phyloP scores from a whole-genome alignment of 768 basidiomycete species.

The Macrolepiota albuminosa region DNA sequence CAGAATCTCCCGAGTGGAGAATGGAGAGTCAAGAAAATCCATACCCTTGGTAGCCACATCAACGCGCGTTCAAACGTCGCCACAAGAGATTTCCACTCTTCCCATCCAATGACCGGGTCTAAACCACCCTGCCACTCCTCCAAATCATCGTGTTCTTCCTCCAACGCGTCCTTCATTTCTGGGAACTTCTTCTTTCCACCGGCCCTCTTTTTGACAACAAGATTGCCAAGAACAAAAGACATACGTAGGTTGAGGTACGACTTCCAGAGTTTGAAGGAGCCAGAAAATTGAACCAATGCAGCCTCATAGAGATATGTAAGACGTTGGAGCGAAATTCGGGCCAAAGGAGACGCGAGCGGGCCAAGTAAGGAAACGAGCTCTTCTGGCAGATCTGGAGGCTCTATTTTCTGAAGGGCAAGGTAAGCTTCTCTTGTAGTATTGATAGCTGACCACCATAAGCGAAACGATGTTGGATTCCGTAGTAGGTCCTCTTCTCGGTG shows the following conservation, averaged over 20 bases:
- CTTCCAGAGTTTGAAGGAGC: conserved; percentile 95
- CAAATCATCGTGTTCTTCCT: conserved; percentile 75
- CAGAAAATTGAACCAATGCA: conserved; percentile 82
- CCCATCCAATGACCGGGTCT: conserved; percentile 89
- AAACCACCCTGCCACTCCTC: conserved; percentile 85
- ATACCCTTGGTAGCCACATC: conserved; percentile 89
- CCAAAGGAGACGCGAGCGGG: conserved; percentile 66
- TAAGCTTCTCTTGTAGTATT: conserved; percentile 67
- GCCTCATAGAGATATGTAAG: conserved; percentile 92
- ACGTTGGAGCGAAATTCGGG: conserved; percentile 75
- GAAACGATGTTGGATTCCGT: conserved; percentile 85
- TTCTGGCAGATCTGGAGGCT: conserved; percentile 43
- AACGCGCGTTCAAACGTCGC: conserved; percentile 89
- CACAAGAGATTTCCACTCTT: conserved; percentile 90
- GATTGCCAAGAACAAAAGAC: conserved; percentile 80
- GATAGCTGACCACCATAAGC: conserved; percentile 91
- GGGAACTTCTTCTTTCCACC: conserved; percentile 91
- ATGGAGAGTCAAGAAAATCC: conserved; percentile 16
- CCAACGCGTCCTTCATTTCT: conserved; percentile 85
- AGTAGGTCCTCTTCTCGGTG: conserved; percentile 92
- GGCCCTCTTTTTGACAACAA: conserved; percentile 64
- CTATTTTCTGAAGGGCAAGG: conserved; percentile 49
- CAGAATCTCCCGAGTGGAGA: not conserved
- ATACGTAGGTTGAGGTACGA: conserved; percentile 82
- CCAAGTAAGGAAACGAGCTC: conserved; percentile 64